A percentile compares a stretch with the other conserved stretches of the same genome.
Conservation (phyloP, 2,329 filamentous ascomycete species). For the Pseudogymnoascus sp. region DNA sequence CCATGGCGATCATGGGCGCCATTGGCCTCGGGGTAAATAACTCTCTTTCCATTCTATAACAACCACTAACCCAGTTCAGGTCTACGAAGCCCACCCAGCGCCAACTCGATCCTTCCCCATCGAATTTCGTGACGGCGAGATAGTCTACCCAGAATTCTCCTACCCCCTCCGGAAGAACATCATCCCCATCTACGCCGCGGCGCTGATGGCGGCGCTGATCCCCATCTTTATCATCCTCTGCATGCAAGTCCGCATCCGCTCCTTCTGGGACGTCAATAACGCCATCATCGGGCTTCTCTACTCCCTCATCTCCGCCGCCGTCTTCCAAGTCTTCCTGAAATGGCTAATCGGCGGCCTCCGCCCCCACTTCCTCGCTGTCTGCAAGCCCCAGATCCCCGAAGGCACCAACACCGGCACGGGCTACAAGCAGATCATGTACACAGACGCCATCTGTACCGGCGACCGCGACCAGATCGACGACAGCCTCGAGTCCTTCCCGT, state of each 20-base stretch:
- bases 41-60: neutral
- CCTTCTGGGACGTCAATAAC: slow-evolving; percentile 67
- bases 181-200: slow-evolving; percentile 63
- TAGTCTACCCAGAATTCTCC: slow-evolving; percentile 64
- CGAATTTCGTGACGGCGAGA: slow-evolving; percentile 56
- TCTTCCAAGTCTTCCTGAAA: slow-evolving; percentile 72
- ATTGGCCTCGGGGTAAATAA: slow-evolving; percentile 57
- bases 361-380: slow-evolving; percentile 66
- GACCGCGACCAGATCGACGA: slow-evolving; percentile 59
- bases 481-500: slow-evolving; percentile 63
- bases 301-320: slow-evolving; percentile 60
- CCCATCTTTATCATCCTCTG: slow-evolving; percentile 59
- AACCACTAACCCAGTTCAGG: slow-evolving; percentile 30
- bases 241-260: slow-evolving; percentile 60
- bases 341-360: slow-evolving; percentile 66
- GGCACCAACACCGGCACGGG: slow-evolving; percentile 34
- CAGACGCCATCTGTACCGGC: slow-evolving; percentile 60
- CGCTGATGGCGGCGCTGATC: slow-evolving; percentile 56
- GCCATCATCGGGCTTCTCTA: slow-evolving; percentile 63
- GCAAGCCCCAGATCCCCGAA: slow-evolving; percentile 48
- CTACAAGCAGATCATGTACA: slow-evolving; percentile 57
- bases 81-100: slow-evolving; percentile 58
- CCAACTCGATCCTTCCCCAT: slow-evolving; percentile 64
- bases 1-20: slow-evolving; percentile 59
- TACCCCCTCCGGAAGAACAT: slow-evolving; percentile 65